Base-by-base conservation (phyloP, 306 rosid genomes). In the Senna siamea region DNA sequence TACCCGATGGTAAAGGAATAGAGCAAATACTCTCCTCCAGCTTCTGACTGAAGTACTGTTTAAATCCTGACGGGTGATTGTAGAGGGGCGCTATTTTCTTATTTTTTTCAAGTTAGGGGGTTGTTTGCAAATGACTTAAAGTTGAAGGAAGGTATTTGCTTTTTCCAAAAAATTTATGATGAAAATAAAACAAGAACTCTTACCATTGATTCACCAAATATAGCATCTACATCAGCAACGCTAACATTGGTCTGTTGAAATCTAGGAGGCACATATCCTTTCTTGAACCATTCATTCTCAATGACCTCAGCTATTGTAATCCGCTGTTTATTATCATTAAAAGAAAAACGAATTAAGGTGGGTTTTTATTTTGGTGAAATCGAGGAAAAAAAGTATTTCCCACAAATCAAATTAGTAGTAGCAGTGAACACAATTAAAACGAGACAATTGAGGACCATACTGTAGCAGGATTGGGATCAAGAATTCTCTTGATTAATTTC, bases 221-320 rank as follows among this genome's bases (percentile, higher is more conserved):
- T 85, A 51, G 87, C 85, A 74, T 94, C 81, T 65, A 94, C 76
- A 69, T 94, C 94, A 74, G 80, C 96, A 57, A 89, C 91, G 75
- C 77, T 82, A 80, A 89, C 86, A 85, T 84, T 85, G 6, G 80
- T 83, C 80, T 87, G 92, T 78, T 94, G 95, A 78, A 91, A 94
- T 72, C 66, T 70, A 8, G 96, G 98, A 52, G 96, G 85, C 69
- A 75, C 87, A 80, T 94, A 91, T 67, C 97, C 98, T 82, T 94
- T 94, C 89, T 85, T 94, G 80, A 94, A 94, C 98, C 98, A 94
- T 55, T 91, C 97, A 79, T 91, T 94, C 82, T 89, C 91, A 80
- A 91, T 86, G 26, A 94, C 84, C 66, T 89, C 98, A 22, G 93
- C 80, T 72, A 88, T 74, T 26, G 94, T 89, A 76, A 94, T 94